Percentiles rank a stretch among this genome's conserved stretches.
Conservation (phyloP, 805 yeast genomes). For the Yarrowia deformans region DNA sequence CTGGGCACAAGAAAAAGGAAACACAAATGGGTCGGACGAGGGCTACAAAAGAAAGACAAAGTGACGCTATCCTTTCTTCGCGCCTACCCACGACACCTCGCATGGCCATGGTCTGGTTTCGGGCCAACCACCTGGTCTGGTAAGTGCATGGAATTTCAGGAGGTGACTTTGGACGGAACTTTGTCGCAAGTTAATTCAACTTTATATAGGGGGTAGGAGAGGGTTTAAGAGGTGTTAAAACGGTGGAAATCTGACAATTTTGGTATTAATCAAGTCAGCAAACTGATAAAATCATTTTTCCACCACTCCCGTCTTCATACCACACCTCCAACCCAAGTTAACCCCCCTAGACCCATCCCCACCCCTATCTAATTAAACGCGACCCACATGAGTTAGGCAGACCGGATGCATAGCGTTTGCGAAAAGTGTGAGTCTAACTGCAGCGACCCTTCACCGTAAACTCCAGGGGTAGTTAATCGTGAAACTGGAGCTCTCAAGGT, state of each 20-base stretch:
- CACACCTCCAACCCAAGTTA: no score
- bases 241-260: no score
- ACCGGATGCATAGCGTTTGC: constrained; percentile 14
- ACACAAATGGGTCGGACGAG: background rate
- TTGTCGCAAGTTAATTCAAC: constrained; percentile 20
- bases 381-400: constrained; percentile 19
- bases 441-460: background rate
- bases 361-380: constrained; percentile 36
- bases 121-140: constrained; percentile 28
- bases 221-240: background rate
- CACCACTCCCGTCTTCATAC: background rate
- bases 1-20: background rate
- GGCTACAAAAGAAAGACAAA: background rate
- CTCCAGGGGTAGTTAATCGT: constrained; percentile 9
- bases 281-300: background rate
- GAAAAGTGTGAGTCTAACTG: constrained; percentile 14
- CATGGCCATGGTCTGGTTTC: constrained; percentile 4
- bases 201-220: background rate
- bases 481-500: background rate
- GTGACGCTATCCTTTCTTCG: background rate
- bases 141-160: constrained; percentile 36
- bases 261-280: no score
- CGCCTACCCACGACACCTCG: no score
- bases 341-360: background rate
- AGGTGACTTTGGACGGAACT: constrained; percentile 21